A percentile compares a stretch with the other conserved stretches of the same genome.
Evolutionary conservation across 2,329 filamentous ascomycete species (phyloP).

Genomic region (Fusarium devonianum): DNA sequence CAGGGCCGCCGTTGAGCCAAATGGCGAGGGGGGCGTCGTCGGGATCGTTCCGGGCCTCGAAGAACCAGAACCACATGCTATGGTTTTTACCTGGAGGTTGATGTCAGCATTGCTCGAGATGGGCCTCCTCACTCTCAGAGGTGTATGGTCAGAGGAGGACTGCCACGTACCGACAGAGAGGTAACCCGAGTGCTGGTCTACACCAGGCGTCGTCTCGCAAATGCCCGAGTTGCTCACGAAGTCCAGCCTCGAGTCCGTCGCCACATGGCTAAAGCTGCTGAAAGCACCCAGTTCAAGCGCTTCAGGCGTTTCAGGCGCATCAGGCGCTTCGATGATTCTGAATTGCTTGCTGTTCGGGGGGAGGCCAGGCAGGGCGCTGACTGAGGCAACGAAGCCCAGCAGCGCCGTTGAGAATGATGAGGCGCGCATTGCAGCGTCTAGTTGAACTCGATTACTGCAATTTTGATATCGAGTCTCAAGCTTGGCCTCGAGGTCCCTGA

Average conservation of each 20-base stretch:
- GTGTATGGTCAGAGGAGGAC: conserved; percentile 8
- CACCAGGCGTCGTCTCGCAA: conserved; percentile 65
- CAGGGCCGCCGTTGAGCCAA: conserved; percentile 56
- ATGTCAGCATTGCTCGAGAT: conserved; percentile 39
- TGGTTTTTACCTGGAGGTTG: conserved; percentile 30
- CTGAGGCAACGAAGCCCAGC: conserved; percentile 26
- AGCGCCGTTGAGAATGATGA: conserved; percentile 25
- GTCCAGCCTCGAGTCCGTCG: conserved; percentile 34
- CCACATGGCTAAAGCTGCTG: conserved; percentile 29
- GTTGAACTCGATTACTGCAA: background rate
- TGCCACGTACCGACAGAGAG: conserved; percentile 59
- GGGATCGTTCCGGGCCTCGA: conserved; percentile 53
- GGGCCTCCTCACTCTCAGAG: too few species aligned
- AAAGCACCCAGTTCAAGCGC: conserved; percentile 21
- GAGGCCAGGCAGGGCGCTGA: conserved; percentile 28
- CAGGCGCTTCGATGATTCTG: conserved; percentile 17
- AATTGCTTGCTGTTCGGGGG: conserved; percentile 31
- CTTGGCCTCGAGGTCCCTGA: too few species aligned
- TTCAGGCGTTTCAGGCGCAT: too few species aligned
- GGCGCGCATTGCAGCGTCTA: conserved; percentile 32
- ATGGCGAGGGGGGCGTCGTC: conserved; percentile 58
- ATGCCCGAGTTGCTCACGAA: conserved; percentile 49
- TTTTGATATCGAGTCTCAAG: background rate
- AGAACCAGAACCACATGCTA: conserved; percentile 56
- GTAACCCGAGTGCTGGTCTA: conserved; percentile 71